Evolutionary conservation across 2,329 filamentous ascomycete genomes (phyloP), one percentile per base, ranked within the genome.

Genomic region (Nemania diffusa): DNA sequence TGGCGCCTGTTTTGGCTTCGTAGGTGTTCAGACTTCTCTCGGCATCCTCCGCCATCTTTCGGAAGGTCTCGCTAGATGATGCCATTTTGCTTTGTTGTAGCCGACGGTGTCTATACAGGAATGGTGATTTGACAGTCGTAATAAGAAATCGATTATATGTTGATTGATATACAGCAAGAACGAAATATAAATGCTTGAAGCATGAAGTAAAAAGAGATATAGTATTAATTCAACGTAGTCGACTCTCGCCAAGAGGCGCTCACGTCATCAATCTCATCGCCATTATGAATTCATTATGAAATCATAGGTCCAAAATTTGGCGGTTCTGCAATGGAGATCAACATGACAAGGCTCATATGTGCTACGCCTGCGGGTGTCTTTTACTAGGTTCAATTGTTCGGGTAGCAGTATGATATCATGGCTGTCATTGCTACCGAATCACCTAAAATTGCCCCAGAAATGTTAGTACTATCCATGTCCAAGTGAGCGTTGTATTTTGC

Each of bases 21-120:
- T 84, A 82, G 13, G 77, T 81, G 78, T 84, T 84, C 62, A 85
- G 78, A 70, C 85, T 82, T 59, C 73, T 74, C 78, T 85, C 82
- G 51, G 84, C 82, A 72, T 83, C 74, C 37, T 80, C 75, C 63
- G 83, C 80, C 62, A 85, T 81, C 60, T 81, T 73, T 67, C 80
- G 79, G 63, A 82, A 79, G 65, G 81, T 77, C 32, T 81, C 75
- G 1, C 59, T 51, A 32, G 72, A 75, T 63, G 71, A 71, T 65
- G 72, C 71, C 77, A 79, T 79, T 66, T 50, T 74, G 75, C n/a
- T 57, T 40, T 46, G 24, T 22, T 27, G 11, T 13, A 2, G 15
- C 13, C 53, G 11, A 32, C 5, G 40, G 9, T 57, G 5, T 52
- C 5, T 44, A 1, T 7, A n/a, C 4, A 24, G 4, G 15, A 9